phyloP scores from a whole-genome alignment of 1,139 yeast genomes.

The Yamadazyma epiphylla region DNA sequence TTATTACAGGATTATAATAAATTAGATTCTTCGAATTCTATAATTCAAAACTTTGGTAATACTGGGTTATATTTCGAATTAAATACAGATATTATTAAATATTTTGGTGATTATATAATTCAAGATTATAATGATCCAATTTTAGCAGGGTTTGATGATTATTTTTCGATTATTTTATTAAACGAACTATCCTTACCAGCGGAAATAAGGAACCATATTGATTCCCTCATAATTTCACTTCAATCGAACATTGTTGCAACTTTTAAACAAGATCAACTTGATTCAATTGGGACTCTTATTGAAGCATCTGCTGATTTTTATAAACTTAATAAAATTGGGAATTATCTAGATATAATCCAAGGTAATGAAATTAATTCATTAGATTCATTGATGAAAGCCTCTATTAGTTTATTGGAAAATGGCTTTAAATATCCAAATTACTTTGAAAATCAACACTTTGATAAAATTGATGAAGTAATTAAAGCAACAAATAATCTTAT shows the following conservation, averaged over 20 bases:
- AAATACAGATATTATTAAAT: constrained; percentile 21
- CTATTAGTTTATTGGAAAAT: background rate
- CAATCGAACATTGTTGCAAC: no score
- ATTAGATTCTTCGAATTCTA: constrained; percentile 16
- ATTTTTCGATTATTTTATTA: constrained; percentile 8
- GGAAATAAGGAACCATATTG: constrained; percentile 8
- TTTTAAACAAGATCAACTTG: no score
- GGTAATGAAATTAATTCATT: constrained; percentile 2
- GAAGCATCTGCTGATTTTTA: no score
- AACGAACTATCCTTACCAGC: no score
- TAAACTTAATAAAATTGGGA: constrained; percentile 26
- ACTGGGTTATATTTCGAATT: constrained; percentile 23
- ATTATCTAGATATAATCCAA: constrained; percentile 11
- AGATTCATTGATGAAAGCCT: constrained; percentile 1
- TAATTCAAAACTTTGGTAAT: constrained; percentile 23
- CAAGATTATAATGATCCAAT: constrained; percentile 11
- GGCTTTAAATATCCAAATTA: no score
- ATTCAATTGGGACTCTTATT: no score
- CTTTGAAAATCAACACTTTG: no score
- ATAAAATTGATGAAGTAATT: constrained; percentile 2
- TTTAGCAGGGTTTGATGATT: constrained; percentile 12
- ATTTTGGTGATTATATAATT: constrained; percentile 13
- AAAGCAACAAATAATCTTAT: background rate
- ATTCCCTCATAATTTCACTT: no score
- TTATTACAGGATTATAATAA: constrained; percentile 17